Percentiles rank a stretch among this genome's conserved stretches.
These are phyloP conservation scores for Candida nitratophila DNA, from an alignment of 805 yeast species.

Conservation along the genomic window DNA sequence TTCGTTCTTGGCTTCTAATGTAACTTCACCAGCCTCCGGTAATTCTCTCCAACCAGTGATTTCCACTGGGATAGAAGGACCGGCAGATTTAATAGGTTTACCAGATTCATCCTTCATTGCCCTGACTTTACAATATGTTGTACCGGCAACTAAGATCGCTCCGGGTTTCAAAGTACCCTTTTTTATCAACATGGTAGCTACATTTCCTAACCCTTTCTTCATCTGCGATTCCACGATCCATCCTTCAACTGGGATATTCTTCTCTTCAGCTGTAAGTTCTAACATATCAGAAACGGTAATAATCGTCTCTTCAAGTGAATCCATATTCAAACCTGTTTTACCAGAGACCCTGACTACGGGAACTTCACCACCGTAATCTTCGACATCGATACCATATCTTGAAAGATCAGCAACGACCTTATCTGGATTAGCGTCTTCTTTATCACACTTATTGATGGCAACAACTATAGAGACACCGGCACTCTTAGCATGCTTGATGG, in stretches of 20 bases:
- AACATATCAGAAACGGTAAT: slow-evolving; percentile 76
- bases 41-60: slow-evolving; percentile 91
- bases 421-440: slow-evolving; percentile 66
- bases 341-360: slow-evolving; percentile 88
- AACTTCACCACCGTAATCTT: slow-evolving; percentile 92
- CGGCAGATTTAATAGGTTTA: slow-evolving; percentile 53
- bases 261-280: slow-evolving; percentile 60
- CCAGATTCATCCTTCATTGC: slow-evolving; percentile 73
- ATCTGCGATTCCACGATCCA: slow-evolving; percentile 84
- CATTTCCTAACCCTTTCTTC: slow-evolving; percentile 74
- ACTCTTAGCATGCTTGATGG: slow-evolving; percentile 83
- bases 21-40: slow-evolving; percentile 86
- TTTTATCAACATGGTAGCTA: slow-evolving; percentile 77
- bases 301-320: slow-evolving; percentile 81
- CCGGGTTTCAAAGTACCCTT: slow-evolving; percentile 74
- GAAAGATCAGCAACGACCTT: slow-evolving; percentile 75
- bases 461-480: slow-evolving; percentile 81
- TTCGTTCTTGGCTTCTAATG: slow-evolving; percentile 71
- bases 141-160: slow-evolving; percentile 74
- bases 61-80: slow-evolving; percentile 87
- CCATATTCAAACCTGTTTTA: slow-evolving; percentile 84
- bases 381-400: slow-evolving; percentile 72
- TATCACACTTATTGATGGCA: slow-evolving; percentile 90
- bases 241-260: slow-evolving; percentile 64
- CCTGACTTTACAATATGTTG: slow-evolving; percentile 77